Base-by-base conservation (phyloP, 345 rosid species). In the Lepidium sativum region DNA sequence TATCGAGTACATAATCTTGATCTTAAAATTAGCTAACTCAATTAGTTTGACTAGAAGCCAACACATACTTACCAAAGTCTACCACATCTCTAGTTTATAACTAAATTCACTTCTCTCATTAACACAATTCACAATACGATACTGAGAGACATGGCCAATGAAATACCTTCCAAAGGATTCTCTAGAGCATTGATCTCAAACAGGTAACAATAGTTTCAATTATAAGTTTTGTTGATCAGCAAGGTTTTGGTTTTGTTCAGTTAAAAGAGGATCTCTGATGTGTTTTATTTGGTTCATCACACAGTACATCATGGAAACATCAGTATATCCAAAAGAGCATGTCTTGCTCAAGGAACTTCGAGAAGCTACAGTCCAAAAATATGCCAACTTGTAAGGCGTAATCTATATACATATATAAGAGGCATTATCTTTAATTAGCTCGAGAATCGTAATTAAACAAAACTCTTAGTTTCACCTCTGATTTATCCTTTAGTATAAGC, bases 261-360 rank as follows among this genome's bases (percentile, higher is more conserved):
- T 39, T 38, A 3, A 9, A 35, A 50, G 27, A 23, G 15, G 12
- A 52, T 3, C 52, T 65, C 0, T 53, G 33, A 54, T 49, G 3
- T 63, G 35, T 47, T 62, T 0, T 20, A 10, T 31, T n/a, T 68
- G 29, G 17, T 29, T 65, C 38, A 2, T 42, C 6, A 18, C 4
- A 57, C 32, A 70, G 75, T 70, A 70, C 57, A 61, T 70, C 62
- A 11, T 61, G 32, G 63, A 61, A 54, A 80, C 84, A 4, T 75
- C 75, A 58, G 85, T 71, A 2, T 79, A 75, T 51, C 86, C 85
- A 11, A 80, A 77, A 54, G 92, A 86, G 67, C 83, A 83, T 31
- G 73, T 69, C n/a, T 78, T 70, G 40, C 82, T 83, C 15, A 86
- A 71, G 73, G 68, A 69, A 25, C 54, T 86, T 34, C 53, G 85